Conservation (phyloP, 441 rosid species). For the Omphalea diandra region DNA sequence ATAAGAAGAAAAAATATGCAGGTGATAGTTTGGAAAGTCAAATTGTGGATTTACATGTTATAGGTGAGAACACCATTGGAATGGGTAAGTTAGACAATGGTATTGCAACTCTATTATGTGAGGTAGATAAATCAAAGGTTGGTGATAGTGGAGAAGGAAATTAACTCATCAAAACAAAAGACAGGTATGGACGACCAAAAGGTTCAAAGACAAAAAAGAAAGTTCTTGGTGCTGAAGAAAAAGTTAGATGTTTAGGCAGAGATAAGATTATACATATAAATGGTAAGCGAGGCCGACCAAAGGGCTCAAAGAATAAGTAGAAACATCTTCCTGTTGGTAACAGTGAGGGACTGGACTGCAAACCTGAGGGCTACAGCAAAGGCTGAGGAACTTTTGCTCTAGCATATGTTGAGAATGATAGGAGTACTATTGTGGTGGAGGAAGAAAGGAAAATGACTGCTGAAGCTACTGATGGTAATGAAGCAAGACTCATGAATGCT, state of each 20-base stretch:
- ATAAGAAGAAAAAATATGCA: neutral
- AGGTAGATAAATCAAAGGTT: too few relatives aligned
- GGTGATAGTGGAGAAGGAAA: neutral
- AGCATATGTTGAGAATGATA: neutral
- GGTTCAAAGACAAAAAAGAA: too few relatives aligned
- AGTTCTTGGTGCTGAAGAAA: too few relatives aligned
- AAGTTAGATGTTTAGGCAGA: too few relatives aligned
- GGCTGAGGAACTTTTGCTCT: neutral
- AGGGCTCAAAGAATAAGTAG: slow-evolving; percentile 20
- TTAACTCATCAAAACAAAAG: neutral
- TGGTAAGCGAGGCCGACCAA: slow-evolving; percentile 26
- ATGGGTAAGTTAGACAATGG: too few relatives aligned
- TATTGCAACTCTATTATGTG: too few relatives aligned
- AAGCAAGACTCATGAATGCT: neutral
- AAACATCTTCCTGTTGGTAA: slow-evolving; percentile 8
- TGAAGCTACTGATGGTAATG: slow-evolving; percentile 13
- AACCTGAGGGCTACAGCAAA: neutral
- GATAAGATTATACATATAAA: too few relatives aligned
- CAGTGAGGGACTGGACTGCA: neutral
- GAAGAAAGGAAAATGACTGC: neutral
- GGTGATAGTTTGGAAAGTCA: too few relatives aligned
- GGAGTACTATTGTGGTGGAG: slow-evolving; percentile 2
- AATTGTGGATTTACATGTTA: too few relatives aligned
- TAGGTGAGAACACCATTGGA: too few relatives aligned
- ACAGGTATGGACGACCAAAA: too few relatives aligned